Evolutionary conservation across 352 stramenopile species (phyloP).

Genomic region (Pythium vanterpoolii): DNA sequence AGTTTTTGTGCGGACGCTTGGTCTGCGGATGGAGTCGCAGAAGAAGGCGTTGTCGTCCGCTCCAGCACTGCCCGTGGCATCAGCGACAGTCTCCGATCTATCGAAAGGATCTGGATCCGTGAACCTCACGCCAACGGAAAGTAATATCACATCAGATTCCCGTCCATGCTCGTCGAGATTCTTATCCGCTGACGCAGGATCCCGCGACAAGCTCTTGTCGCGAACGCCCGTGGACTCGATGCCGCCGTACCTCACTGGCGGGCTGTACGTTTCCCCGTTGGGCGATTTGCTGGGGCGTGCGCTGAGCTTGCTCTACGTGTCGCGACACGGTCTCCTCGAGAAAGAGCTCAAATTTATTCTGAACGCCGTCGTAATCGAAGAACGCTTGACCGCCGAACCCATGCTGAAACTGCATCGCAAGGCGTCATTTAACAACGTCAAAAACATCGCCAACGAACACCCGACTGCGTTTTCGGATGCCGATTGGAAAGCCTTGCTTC

Average conservation of each 20-base stretch:
- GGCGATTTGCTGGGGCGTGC: constrained; percentile 70
- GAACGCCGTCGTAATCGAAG: constrained; percentile 53
- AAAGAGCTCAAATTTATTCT: constrained; percentile 85
- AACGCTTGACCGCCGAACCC: constrained; percentile 16
- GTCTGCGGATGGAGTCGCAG: constrained; percentile 5
- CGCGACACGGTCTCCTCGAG: constrained; percentile 83
- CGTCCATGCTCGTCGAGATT: not conserved
- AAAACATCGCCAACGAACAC: constrained; percentile 26
- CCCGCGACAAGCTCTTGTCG: constrained; percentile 20
- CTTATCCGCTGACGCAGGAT: not conserved
- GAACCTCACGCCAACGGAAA: not conserved
- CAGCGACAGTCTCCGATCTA: not conserved
- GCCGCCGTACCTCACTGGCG: constrained; percentile 64
- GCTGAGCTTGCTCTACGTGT: constrained; percentile 86
- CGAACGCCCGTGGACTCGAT: constrained; percentile 14
- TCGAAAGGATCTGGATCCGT: not conserved
- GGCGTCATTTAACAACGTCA: constrained; percentile 28
- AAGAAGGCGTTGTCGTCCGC: constrained; percentile 8
- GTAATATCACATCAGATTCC: not conserved
- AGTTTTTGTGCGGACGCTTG: constrained; percentile 40
- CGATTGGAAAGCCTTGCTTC: constrained; percentile 71
- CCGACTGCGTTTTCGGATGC: constrained; percentile 58
- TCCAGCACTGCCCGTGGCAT: not conserved
- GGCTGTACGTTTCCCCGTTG: constrained; percentile 48
- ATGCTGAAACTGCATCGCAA: constrained; percentile 25